A percentile compares a stretch with the other conserved stretches of the same genome.
These are phyloP conservation scores for Pichia inconspicua DNA, from an alignment of 1,139 yeast genomes.

Conservation along the genomic window DNA sequence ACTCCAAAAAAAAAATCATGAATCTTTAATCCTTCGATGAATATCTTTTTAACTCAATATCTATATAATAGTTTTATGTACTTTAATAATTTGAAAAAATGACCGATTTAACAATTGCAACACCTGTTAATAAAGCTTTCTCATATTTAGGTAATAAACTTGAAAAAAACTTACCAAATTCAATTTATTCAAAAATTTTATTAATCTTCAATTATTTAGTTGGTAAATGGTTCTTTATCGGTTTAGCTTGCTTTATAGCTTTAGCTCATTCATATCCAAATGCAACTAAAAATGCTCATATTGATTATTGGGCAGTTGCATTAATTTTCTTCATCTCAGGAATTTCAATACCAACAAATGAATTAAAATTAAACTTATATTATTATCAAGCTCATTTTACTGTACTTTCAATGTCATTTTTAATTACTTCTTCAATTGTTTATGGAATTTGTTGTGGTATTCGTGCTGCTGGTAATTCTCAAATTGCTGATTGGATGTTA, in stretches of 20 bases:
- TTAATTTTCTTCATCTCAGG: constrained; percentile 77
- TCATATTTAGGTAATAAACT: neutral
- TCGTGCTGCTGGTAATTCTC: constrained; percentile 45
- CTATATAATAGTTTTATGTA: too few species aligned
- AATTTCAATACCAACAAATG: constrained; percentile 60
- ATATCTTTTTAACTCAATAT: too few species aligned
- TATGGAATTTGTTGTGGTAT: constrained; percentile 71
- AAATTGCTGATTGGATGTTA: constrained; percentile 64
- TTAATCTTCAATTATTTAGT: constrained; percentile 8
- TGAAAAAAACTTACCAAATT: constrained; percentile 1
- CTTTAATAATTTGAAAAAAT: neutral
- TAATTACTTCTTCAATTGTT: constrained; percentile 67
- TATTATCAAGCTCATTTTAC: constrained; percentile 82
- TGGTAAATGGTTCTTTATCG: constrained; percentile 59
- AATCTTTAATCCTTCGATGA: too few species aligned
- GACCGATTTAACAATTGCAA: constrained; percentile 1
- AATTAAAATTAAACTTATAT: constrained; percentile 49
- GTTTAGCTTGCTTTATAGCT: constrained; percentile 63
- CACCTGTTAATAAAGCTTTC: constrained; percentile 6
- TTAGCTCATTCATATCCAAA: constrained; percentile 68
- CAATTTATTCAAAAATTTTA: constrained; percentile 1
- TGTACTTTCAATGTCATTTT: constrained; percentile 58
- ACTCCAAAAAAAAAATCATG: too few species aligned
- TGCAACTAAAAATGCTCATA: constrained; percentile 22
- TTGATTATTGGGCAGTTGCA: constrained; percentile 84